Evolutionary conservation across 1,139 yeast genomes (phyloP).

Genomic region (Kodamaea anthophila): DNA sequence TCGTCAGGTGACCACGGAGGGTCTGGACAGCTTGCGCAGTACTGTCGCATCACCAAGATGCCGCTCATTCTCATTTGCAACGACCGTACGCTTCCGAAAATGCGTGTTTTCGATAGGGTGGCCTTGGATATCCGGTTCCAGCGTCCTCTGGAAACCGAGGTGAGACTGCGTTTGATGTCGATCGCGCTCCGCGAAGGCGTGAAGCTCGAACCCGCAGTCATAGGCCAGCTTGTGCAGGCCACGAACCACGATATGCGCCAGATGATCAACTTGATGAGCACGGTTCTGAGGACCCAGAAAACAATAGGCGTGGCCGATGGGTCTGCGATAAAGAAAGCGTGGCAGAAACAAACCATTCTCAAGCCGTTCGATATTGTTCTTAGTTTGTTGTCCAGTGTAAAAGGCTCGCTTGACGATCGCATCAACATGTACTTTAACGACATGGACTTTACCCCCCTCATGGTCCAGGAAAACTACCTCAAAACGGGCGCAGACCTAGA

Average conservation of each 20-base stretch:
- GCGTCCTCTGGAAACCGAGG: slow-evolving; percentile 79
- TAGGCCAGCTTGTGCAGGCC: slow-evolving; percentile 79
- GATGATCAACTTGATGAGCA: slow-evolving; percentile 81
- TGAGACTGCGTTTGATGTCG: slow-evolving; percentile 80
- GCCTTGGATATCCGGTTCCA: slow-evolving; percentile 79
- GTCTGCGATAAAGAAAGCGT: slow-evolving; percentile 53
- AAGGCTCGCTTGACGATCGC: slow-evolving; percentile 67
- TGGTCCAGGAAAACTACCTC: slow-evolving; percentile 93
- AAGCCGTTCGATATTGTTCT: slow-evolving; percentile 90
- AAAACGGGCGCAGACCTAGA: slow-evolving; percentile 51
- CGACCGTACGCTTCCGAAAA: slow-evolving; percentile 85
- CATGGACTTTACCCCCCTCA: slow-evolving; percentile 88
- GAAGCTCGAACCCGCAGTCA: slow-evolving; percentile 70
- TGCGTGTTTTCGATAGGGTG: slow-evolving; percentile 92
- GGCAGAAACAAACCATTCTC: slow-evolving; percentile 87
- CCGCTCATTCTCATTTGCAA: slow-evolving; percentile 93
- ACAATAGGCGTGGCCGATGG: slow-evolving; percentile 47
- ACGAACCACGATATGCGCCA: slow-evolving; percentile 93
- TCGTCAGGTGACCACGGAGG: slow-evolving; percentile 99
- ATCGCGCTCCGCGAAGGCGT: slow-evolving; percentile 83
- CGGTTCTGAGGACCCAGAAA: slow-evolving; percentile 70
- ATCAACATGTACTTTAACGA: slow-evolving; percentile 90
- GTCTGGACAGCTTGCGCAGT: slow-evolving; percentile 87
- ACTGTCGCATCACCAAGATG: slow-evolving; percentile 77
- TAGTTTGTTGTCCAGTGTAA: slow-evolving; percentile 52